phyloP scores from a whole-genome alignment of 345 rosid species.

The Populus davidiana region DNA sequence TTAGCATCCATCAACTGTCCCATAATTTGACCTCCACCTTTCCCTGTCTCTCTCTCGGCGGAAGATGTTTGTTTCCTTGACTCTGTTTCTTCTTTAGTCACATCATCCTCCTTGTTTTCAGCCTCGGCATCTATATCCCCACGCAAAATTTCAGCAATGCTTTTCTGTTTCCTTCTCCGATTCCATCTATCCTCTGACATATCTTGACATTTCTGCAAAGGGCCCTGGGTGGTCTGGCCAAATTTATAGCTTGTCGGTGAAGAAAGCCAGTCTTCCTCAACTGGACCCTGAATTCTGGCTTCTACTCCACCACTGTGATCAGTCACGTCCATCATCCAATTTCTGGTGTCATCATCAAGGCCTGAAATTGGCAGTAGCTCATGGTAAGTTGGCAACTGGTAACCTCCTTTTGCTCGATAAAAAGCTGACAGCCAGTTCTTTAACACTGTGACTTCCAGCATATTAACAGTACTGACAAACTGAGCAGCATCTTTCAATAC shows the following conservation, averaged over 20 bases:
- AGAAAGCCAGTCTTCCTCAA: constrained; percentile 41
- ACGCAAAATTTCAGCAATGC: constrained; percentile 76
- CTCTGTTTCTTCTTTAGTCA: constrained; percentile 17
- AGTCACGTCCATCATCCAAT: constrained; percentile 22
- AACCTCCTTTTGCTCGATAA: constrained; percentile 48
- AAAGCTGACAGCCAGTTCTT: constrained; percentile 72
- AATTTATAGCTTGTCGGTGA: constrained; percentile 14
- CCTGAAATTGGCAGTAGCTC: constrained; percentile 61
- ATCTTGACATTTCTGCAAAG: constrained; percentile 34
- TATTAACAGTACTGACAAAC: constrained; percentile 28
- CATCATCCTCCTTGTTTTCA: constrained; percentile 21
- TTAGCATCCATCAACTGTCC: not conserved
- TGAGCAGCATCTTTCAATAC: constrained; percentile 46
- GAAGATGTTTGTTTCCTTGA: constrained; percentile 11
- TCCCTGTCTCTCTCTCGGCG: constrained; percentile 11
- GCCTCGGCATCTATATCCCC: constrained; percentile 31
- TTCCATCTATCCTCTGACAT: constrained; percentile 37
- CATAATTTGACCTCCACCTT: not conserved
- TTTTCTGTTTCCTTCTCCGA: constrained; percentile 68
- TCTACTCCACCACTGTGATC: constrained; percentile 26
- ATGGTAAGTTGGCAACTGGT: constrained; percentile 38
- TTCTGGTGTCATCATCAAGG: constrained; percentile 54
- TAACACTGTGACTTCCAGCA: constrained; percentile 49
- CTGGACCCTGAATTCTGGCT: constrained; percentile 35
- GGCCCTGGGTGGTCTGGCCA: constrained; percentile 24